phyloP scores from a whole-genome alignment of 2,329 filamentous ascomycete species.

The Graphium sp. region DNA sequence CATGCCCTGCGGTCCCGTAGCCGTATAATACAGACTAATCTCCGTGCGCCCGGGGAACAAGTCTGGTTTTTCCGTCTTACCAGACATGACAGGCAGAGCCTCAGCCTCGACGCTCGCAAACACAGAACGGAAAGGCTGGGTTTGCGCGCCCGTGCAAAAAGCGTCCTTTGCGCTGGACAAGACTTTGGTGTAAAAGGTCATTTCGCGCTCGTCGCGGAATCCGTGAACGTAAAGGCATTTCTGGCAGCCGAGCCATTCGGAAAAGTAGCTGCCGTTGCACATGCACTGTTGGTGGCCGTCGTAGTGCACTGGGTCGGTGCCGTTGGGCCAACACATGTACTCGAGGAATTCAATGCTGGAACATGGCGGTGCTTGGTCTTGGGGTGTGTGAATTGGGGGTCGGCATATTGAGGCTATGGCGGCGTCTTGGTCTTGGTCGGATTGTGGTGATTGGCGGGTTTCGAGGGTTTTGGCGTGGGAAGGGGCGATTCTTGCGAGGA shows the following conservation, averaged over 20 bases:
- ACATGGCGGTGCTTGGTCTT: slow-evolving; percentile 11
- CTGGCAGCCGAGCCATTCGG: slow-evolving; percentile 22
- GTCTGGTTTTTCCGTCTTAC: slow-evolving; percentile 15
- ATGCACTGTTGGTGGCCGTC: slow-evolving; percentile 18
- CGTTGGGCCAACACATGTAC: slow-evolving; percentile 12
- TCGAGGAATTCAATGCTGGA: slow-evolving; percentile 13
- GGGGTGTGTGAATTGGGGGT: slow-evolving; percentile 1
- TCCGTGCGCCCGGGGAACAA: slow-evolving; percentile 17
- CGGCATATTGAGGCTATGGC: slow-evolving; percentile 2
- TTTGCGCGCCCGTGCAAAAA: slow-evolving; percentile 20
- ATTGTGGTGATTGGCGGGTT: neutral
- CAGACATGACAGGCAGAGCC: slow-evolving; percentile 12
- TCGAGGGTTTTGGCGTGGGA: slow-evolving; percentile 2
- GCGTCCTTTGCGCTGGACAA: slow-evolving; percentile 15
- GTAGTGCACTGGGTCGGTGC: slow-evolving; percentile 9
- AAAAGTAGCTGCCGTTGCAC: slow-evolving; percentile 24
- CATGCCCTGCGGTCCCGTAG: slow-evolving; percentile 17
- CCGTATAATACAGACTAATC: slow-evolving; percentile 24
- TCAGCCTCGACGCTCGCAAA: slow-evolving; percentile 13
- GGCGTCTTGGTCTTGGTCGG: neutral
- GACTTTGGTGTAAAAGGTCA: slow-evolving; percentile 15
- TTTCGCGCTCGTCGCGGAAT: slow-evolving; percentile 16
- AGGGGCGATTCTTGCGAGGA: slow-evolving; percentile 2
- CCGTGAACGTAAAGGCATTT: slow-evolving; percentile 22
- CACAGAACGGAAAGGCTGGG: slow-evolving; percentile 15